Evolutionary conservation across 768 basidiomycete genomes (phyloP), one percentile per base, ranked within the genome.

Genomic region (Trametes cubensis): DNA sequence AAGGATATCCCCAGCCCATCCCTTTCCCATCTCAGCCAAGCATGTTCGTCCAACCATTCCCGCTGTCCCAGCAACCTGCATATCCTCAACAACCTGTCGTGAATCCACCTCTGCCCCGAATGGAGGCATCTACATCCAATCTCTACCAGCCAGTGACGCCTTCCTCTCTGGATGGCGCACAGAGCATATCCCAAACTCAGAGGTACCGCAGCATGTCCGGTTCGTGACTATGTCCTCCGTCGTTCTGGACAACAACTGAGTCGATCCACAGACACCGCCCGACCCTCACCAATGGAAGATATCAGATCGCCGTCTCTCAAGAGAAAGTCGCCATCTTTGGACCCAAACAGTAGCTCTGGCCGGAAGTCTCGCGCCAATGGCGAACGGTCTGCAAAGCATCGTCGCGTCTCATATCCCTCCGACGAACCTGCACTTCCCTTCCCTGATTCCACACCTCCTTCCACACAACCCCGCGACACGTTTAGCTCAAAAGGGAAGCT

Each of bases 401-500:
- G 49, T 42, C 49, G 58, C 3, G 14, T 52, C n/a, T 59, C 58
- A 3, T 44, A 51, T 45, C 40, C 58, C n/a, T 2, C 41, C 40
- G 51, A 60, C 17, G 51, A 60, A 3, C 30, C 59, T 14, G 18
- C 30, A 2, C 47, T 55, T 23, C 60, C 60, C 2, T 55, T 26
- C 39, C 45, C 39, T 18, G 39, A 55, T 17, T 17, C 54, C 7
- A 17, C 60, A 6, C 53, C 60, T 23, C 17, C 38, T 6, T 40
- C 49, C 25, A 40, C 21, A 6, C 40, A 48, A 10, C 38, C 53
- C 14, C 61, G 30, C 15, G 55, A 23, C 40, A 0, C 34, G 28
- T 45, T 48, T 28, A 53, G 49, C 13, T 14, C 41, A 7, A 51
- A 47, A 23, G 70, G 70, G 25, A 73, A 76, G 46, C 68, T 88